Evolutionary conservation across 805 yeast species (phyloP), one percentile per base, ranked within the genome.

Genomic region (Candida dajiaensis): DNA sequence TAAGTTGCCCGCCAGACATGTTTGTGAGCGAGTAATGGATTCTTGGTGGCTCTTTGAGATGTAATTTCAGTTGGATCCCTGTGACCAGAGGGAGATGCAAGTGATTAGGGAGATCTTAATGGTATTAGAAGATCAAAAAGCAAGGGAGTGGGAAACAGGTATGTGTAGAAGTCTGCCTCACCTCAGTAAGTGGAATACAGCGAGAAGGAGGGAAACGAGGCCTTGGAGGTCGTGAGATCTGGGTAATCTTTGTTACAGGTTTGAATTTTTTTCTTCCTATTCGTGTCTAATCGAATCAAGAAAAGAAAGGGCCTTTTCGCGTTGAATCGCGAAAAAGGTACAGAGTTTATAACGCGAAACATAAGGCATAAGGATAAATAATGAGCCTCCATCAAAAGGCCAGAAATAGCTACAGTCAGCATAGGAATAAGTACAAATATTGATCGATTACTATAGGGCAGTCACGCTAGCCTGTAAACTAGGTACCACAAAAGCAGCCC

Each of bases 1-100:
- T 44, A 13, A 59, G 51, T 35, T 50, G 48, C 3, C 46, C 48
- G 6, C 49, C 50, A 1, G 63, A 50, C 63, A 58, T 51, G 23
- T 16, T 28, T 28, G n/a, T 28, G 4, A 11, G 7, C 3, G 31
- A 13, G 31, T 3, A 9, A 25, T 3, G 4, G 28, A 19, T 31
- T n/a, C 36, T 31, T 33, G 2, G 21, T 16, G 21, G 37, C 20
- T 33, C 20, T 16, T 33, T 33, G 12, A 13, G 36, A 33, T 33
- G 20, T 19, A 16, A 33, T 9, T 33, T 33, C 36, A 33, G 20
- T 16, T 16, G n/a, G 36, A 33, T 18, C 36, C 36, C 36, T 33
- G 15, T 9, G 20, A 16, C 36, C 13, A 11, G 28, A 25, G 31
- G 31, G 31, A 28, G 31, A 28, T 13, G 31, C 31, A 28, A 11